Evolutionary conservation across 805 yeast species (phyloP).

Genomic region (Wickerhamiella shivajii): DNA sequence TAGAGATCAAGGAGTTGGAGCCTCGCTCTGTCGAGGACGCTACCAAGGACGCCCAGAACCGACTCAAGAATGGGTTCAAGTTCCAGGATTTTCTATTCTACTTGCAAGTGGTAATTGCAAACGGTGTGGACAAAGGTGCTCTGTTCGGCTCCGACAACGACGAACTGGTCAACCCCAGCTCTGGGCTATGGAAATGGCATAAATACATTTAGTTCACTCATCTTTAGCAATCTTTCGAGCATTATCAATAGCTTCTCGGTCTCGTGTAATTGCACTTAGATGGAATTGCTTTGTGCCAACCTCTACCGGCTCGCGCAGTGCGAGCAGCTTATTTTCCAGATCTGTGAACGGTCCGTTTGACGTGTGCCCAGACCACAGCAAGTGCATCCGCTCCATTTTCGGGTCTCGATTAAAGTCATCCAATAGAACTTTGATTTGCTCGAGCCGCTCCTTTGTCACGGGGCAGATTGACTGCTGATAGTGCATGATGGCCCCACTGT

Average conservation of each 20-base stretch:
- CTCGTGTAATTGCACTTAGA: constrained; percentile 11
- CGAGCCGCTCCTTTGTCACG: constrained; percentile 22
- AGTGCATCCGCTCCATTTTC: constrained; percentile 1
- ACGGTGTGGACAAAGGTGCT: not conserved
- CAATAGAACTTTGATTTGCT: constrained; percentile 17
- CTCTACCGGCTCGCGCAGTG: not conserved
- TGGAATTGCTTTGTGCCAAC: constrained; percentile 2
- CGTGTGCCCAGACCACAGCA: constrained; percentile 1
- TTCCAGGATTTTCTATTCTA: not conserved
- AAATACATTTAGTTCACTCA: not conserved
- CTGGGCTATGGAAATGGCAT: not conserved
- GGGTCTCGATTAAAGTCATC: constrained; percentile 16
- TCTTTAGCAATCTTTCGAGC: not conserved
- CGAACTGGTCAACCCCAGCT: not conserved
- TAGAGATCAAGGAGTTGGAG: not conserved
- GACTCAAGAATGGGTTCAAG: not conserved
- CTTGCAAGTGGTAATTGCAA: not conserved
- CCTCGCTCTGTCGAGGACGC: not conserved
- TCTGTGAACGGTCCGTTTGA: constrained; percentile 1
- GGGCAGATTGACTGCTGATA: constrained; percentile 22
- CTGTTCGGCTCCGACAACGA: not conserved
- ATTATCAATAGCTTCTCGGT: constrained; percentile 5
- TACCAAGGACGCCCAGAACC: not conserved
- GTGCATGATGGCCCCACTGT: constrained; percentile 18
- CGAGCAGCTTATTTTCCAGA: constrained; percentile 8